Evolutionary conservation across 192 early-diverging fungal species (phyloP).

Genomic region (Lunasporangiospora selenospora): DNA sequence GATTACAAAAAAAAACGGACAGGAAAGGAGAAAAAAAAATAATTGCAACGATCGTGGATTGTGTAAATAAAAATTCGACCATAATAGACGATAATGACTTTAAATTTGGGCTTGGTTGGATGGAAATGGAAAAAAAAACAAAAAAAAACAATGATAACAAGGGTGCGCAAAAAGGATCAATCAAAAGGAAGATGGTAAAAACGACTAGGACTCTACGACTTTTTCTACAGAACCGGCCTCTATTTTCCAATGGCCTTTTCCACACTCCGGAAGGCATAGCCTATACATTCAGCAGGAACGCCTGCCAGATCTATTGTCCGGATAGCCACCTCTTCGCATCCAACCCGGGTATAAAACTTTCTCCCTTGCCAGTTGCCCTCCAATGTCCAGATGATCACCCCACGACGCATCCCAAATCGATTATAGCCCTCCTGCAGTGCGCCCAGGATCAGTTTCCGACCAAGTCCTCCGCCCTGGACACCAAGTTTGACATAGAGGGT

Average conservation of each 20-base stretch:
- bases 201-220: too few species aligned
- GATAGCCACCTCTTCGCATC: conserved; percentile 18
- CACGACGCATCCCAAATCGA: conserved; percentile 28
- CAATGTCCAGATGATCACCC: conserved; percentile 45
- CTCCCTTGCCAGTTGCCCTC: conserved; percentile 18
- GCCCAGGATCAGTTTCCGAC: conserved; percentile 34
- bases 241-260: conserved; percentile 16
- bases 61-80: too few species aligned
- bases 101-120: too few species aligned
- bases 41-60: too few species aligned
- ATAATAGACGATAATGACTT: too few species aligned
- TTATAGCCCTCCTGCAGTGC: conserved; percentile 32
- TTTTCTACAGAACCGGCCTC: too few species aligned
- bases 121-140: too few species aligned
- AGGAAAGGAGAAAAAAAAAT: too few species aligned
- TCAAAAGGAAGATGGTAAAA: too few species aligned
- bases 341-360: conserved; percentile 30
- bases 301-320: conserved; percentile 28
- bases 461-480: conserved; percentile 35
- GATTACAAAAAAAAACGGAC: too few species aligned
- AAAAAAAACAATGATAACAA: too few species aligned
- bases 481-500: conserved; percentile 45
- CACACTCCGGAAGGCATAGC: conserved; percentile 21
- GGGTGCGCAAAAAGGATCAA: too few species aligned
- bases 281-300: conserved; percentile 21